Percentiles rank a stretch among this genome's conserved stretches.
Conservation (phyloP, 2,329 filamentous ascomycete species). For the Monosporascus sp. region DNA sequence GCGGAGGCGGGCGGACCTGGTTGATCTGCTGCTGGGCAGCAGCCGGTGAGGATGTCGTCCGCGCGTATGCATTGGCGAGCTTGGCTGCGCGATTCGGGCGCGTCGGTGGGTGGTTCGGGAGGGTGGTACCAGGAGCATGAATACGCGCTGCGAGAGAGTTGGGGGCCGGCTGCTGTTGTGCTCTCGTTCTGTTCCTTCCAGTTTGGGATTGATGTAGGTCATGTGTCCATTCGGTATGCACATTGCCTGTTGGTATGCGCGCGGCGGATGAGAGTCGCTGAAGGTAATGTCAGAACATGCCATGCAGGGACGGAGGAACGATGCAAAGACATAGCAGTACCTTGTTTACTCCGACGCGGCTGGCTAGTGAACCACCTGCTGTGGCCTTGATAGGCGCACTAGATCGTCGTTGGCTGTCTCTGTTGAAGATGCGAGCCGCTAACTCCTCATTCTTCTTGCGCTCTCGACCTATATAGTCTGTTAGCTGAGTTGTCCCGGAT, state of each 20-base stretch:
- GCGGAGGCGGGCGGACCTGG: conserved; percentile 14
- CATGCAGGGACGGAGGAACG: background rate
- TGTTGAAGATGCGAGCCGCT: conserved; percentile 67
- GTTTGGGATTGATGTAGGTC: conserved; percentile 54
- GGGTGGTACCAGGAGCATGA: conserved; percentile 32
- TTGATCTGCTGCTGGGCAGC: conserved; percentile 31
- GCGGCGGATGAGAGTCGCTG: conserved; percentile 27
- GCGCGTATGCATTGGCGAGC: conserved; percentile 40
- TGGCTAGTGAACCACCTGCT: conserved; percentile 56
- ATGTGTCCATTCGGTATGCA: conserved; percentile 67
- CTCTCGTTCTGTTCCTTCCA: conserved; percentile 35
- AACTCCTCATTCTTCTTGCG: conserved; percentile 66
- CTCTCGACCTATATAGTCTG: conserved; percentile 47
- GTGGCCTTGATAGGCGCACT: conserved; percentile 49
- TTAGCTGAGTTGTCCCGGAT: conserved; percentile 4
- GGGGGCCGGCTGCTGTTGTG: conserved; percentile 27
- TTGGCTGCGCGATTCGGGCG: conserved; percentile 30
- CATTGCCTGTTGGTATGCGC: conserved; percentile 43
- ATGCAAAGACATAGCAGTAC: conserved; percentile 31
- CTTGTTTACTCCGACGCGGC: conserved; percentile 70
- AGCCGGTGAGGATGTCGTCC: conserved; percentile 32
- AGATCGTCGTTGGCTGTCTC: conserved; percentile 48
- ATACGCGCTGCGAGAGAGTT: conserved; percentile 44
- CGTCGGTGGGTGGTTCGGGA: conserved; percentile 20
- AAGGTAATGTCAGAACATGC: conserved; percentile 19